A percentile compares a stretch with the other conserved stretches of the same genome.
Conservation (phyloP, 177 flowering plant genomes). For the Vitis hybrid region DNA sequence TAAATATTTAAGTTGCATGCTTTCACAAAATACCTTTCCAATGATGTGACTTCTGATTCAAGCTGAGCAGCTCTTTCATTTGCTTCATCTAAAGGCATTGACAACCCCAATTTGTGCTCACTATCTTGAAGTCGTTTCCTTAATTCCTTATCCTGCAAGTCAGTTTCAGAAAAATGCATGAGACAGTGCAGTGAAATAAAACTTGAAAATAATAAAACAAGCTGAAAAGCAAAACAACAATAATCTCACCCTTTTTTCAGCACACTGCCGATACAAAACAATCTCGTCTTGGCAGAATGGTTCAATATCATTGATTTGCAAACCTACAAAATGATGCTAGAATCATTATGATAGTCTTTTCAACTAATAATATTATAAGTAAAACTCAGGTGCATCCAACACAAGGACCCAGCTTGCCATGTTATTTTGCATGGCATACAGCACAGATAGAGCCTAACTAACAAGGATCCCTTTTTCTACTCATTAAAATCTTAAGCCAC, state of each 20-base stretch:
- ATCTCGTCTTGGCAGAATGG: slow-evolving; percentile 98
- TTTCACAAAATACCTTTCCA: slow-evolving; percentile 62
- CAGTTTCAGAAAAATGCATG: not conserved
- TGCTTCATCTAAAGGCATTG: slow-evolving; percentile 82
- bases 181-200: not conserved
- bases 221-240: not conserved
- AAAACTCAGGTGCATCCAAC: not conserved
- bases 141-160: slow-evolving; percentile 67
- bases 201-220: not conserved
- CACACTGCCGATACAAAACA: slow-evolving; percentile 75
- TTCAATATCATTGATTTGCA: slow-evolving; percentile 89
- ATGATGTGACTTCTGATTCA: slow-evolving; percentile 61
- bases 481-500: too few species aligned
- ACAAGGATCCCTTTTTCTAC: too few species aligned
- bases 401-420: not conserved
- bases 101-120: slow-evolving; percentile 78
- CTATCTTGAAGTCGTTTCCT: slow-evolving; percentile 79
- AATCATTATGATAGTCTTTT: not conserved
- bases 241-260: slow-evolving; percentile 75
- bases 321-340: slow-evolving; percentile 42
- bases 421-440: too few species aligned
- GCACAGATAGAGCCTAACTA: too few species aligned
- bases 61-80: slow-evolving; percentile 74
- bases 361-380: not conserved
- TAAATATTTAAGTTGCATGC: not conserved